A percentile compares a stretch with the other conserved stretches of the same genome.
Conservation (phyloP, 768 basidiomycete genomes). For the Collybiopsis confluens region DNA sequence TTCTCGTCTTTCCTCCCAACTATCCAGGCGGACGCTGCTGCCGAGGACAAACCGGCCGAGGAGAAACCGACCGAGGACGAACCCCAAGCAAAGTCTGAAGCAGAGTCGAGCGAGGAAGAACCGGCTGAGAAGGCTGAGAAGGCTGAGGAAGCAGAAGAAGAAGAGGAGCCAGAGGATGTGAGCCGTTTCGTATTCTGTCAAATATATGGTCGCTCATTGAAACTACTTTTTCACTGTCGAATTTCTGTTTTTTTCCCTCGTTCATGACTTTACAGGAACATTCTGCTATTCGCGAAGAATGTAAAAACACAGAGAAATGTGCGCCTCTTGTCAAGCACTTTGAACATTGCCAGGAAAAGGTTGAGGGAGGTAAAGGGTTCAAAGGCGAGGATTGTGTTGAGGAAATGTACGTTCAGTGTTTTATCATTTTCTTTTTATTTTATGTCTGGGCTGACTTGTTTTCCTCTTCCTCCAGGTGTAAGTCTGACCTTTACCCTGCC, state of each 20-base stretch:
- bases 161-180: slow-evolving; percentile 81
- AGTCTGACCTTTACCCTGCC: slow-evolving; percentile 20
- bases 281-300: slow-evolving; percentile 73
- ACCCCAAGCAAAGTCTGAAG: slow-evolving; percentile 26
- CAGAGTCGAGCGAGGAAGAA: slow-evolving; percentile 52
- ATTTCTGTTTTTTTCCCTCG: neutral
- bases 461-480: slow-evolving; percentile 25
- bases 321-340: slow-evolving; percentile 75
- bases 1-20: slow-evolving; percentile 43
- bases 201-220: neutral
- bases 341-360: slow-evolving; percentile 87
- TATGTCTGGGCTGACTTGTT: slow-evolving; percentile 12
- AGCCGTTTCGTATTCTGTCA: slow-evolving; percentile 24
- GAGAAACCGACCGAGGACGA: no score
- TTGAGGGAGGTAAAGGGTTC: slow-evolving; percentile 76
- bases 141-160: slow-evolving; percentile 36
- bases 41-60: slow-evolving; percentile 9
- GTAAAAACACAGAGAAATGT: slow-evolving; percentile 63
- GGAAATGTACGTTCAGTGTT: slow-evolving; percentile 62
- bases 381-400: slow-evolving; percentile 92
- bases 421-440: slow-evolving; percentile 12
- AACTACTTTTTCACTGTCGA: neutral
- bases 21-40: slow-evolving; percentile 35
- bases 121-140: slow-evolving; percentile 41
- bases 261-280: slow-evolving; percentile 41